These are phyloP conservation scores for Candida buenavistaensis DNA, from an alignment of 1,139 yeast genomes.

Conservation along the genomic window DNA sequence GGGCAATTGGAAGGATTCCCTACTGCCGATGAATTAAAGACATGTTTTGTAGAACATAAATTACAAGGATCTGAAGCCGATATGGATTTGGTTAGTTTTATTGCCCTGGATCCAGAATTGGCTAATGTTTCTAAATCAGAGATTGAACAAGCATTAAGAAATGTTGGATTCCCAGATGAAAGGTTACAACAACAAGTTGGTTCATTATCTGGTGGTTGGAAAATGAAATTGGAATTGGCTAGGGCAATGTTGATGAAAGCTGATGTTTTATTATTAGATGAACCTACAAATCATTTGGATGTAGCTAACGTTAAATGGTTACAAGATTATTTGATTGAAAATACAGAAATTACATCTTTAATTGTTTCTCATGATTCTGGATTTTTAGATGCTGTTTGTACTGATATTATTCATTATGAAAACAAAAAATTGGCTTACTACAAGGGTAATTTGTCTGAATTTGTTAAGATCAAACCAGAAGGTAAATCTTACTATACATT, in stretches of 20 bases:
- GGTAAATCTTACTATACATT: conserved; percentile 96
- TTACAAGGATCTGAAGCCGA: conserved; percentile 95
- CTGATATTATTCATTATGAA: conserved; percentile 96
- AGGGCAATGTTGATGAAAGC: conserved; percentile 99
- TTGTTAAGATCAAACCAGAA: conserved; percentile 90
- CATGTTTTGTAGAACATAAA: conserved; percentile 97
- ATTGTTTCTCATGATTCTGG: conserved; percentile 98
- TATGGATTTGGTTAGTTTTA: conserved; percentile 82
- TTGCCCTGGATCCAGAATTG: conserved; percentile 88
- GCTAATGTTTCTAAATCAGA: conserved; percentile 60
- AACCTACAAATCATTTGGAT: conserved; percentile 98
- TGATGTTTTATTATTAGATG: conserved; percentile 90
- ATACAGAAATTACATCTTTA: conserved; percentile 86
- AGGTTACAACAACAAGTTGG: conserved; percentile 90
- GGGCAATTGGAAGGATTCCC: conserved; percentile 99
- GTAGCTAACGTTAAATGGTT: conserved; percentile 93
- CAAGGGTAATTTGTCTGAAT: conserved; percentile 92
- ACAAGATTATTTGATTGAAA: conserved; percentile 77
- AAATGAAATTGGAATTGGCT: conserved; percentile 96
- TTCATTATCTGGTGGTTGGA: conserved; percentile 98
- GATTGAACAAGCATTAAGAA: conserved; percentile 70
- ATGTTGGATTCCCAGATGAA: conserved; percentile 90
- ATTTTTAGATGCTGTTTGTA: conserved; percentile 91
- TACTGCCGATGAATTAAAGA: conserved; percentile 77
- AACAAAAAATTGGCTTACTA: conserved; percentile 92